Evolutionary conservation across 768 basidiomycete genomes (phyloP), one percentile per base, ranked within the genome.

Genomic region (Austroboletus eburneus): DNA sequence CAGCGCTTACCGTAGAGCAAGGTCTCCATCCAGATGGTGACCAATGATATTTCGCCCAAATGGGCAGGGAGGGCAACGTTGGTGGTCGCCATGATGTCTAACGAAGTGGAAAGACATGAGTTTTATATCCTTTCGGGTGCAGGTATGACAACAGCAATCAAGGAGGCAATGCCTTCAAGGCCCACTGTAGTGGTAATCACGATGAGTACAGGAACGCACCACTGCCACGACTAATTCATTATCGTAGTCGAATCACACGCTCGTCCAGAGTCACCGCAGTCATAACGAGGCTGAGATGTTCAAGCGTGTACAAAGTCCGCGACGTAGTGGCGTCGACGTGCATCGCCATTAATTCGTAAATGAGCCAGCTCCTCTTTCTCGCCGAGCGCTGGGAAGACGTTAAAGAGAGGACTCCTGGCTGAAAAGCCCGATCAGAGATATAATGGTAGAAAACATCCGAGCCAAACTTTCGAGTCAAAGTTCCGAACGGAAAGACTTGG

Each of bases 21-120:
- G 10, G 55, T 56, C 9, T 37, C 55, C 35, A 52, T 47, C 55
- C 55, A 56, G 24, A 52, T 56, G 36, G 49, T 39, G 1, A 56
- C 17, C 21, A 56, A 10, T 4, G 55, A 56, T 25, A 56, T 45
- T 24, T 47, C 39, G 24, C 34, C 55, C 45, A 56, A 39, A 17
- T 45, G 46, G 2, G 55, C 25, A 27, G 25, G 10, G 25, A 27
- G 25, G 25, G 5, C 5, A 5, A 10, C 5, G 10, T 10, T 27
- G 35, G 18, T 3, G 27, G 30, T 29, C 16, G 52, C 30, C 52
- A 54, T 54, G 17, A 29, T 23, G 35, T 20, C 32, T 22, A 52
- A 39, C 33, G 40, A 32, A 23, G 5, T 7, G 25, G 49, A 23
- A n/a, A 14, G 23, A 22, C 2, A 22, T 5, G 21, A 18, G 10